A percentile compares a stretch with the other conserved stretches of the same genome.
These are phyloP conservation scores for Erodium texanum DNA, from an alignment of 441 rosid genomes.

Conservation along the genomic window DNA sequence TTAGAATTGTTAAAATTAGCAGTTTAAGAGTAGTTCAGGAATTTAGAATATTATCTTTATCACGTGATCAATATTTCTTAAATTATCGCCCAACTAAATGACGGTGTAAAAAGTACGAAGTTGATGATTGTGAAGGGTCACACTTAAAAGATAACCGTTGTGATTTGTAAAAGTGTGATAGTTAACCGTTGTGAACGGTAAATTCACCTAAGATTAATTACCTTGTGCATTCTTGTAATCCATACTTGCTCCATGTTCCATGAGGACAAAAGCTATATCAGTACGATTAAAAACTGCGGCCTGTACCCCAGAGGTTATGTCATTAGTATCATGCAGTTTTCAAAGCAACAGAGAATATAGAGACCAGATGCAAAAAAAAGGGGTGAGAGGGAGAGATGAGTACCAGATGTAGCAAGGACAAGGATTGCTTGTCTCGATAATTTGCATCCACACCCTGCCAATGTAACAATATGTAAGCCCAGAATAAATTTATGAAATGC, in stretches of 20 bases:
- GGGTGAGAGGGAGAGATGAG: not conserved
- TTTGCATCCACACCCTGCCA: conserved; percentile 83
- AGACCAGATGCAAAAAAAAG: not conserved
- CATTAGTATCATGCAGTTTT: conserved; percentile 16
- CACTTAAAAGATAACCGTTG: no score
- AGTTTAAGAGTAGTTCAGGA: no score
- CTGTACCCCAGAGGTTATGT: conserved; percentile 32
- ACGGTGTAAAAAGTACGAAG: no score
- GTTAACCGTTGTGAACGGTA: no score
- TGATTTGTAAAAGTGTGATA: no score
- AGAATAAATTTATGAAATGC: not conserved
- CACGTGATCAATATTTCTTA: no score
- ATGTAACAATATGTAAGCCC: conserved; percentile 10
- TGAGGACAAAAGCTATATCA: conserved; percentile 62
- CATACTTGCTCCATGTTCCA: conserved; percentile 80
- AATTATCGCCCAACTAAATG: no score
- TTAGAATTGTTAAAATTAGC: no score
- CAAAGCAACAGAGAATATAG: not conserved
- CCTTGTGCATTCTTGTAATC: conserved; percentile 84
- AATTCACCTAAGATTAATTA: conserved; percentile 26
- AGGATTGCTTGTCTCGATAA: conserved; percentile 76
- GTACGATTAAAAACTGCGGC: conserved; percentile 76
- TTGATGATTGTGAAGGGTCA: no score
- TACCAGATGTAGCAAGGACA: conserved; percentile 89
- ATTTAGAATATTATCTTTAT: no score